phyloP scores from a whole-genome alignment of 2,329 filamentous ascomycete species.

The Pseudofabraea citricarpa region DNA sequence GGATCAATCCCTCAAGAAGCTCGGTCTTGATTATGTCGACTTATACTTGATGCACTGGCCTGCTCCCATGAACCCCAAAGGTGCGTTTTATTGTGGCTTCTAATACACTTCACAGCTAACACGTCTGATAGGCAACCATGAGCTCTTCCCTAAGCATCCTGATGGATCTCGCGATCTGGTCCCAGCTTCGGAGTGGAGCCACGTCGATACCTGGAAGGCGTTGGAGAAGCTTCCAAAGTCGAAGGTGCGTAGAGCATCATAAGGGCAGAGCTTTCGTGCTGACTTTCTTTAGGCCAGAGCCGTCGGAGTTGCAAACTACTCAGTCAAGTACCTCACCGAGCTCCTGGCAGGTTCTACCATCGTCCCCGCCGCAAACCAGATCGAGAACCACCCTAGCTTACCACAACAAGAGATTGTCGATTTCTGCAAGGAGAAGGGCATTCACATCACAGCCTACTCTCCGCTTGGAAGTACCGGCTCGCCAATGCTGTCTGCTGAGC shows the following conservation, averaged over 20 bases:
- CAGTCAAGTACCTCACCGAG: conserved; percentile 27
- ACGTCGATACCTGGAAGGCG: conserved; percentile 72
- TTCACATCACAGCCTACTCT: conserved; percentile 48
- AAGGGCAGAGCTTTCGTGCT: conserved; percentile 55
- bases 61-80: conserved; percentile 72
- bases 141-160: conserved; percentile 67
- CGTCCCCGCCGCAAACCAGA: conserved; percentile 52
- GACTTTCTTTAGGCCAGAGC: conserved; percentile 37
- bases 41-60: conserved; percentile 83
- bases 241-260: conserved; percentile 42
- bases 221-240: conserved; percentile 63
- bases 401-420: conserved; percentile 48
- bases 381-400: conserved; percentile 55
- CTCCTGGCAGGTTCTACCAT: conserved; percentile 37
- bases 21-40: conserved; percentile 79
- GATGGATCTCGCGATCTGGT: conserved; percentile 73
- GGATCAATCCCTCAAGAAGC: conserved; percentile 65
- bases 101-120: conserved; percentile 8
- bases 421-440: conserved; percentile 43
- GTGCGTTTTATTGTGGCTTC: conserved; percentile 30
- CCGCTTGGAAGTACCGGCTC: conserved; percentile 32
- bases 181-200: conserved; percentile 52
- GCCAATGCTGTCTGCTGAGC: conserved; percentile 50
- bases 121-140: conserved; percentile 51
- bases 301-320: conserved; percentile 41